Base-by-base conservation (phyloP, 2,329 filamentous ascomycete species). In the Hypocrella siamensis region DNA sequence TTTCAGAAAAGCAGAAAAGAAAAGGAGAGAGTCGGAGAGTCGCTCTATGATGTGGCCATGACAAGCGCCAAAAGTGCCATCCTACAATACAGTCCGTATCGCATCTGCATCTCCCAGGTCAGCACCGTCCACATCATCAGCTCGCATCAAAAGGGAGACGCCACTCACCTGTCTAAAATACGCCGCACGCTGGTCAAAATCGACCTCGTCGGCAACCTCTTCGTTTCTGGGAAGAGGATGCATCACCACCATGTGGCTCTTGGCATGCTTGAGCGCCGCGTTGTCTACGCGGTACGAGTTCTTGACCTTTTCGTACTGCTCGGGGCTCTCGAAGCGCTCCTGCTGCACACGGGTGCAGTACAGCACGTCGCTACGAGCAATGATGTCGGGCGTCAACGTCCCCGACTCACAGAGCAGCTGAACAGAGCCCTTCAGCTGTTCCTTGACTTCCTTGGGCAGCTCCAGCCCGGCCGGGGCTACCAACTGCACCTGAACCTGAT, bases 281-380 rank as follows among this genome's bases (percentile, higher is more conserved):
- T 94, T 93, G 63, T 93, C 82, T 38, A 98, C 77, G 35, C 93
- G 67, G 54, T 94, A 88, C 38, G 75, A 73, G 54, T 88, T 74
- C 74, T 92, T 93, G 46, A 96, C 75, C 35, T 67, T 63, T 61
- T 96, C 84, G 54, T 92, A 98, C 47, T 82, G 76, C 27, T 69
- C 71, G 31, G 76, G 56, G 45, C 76, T 79, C n/a, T 77, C 66
- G 65, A 98, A 98, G 17, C 90, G 75, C 66, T 98, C 90, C 60
- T 90, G 90, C 60, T 98, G 90, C 43, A 98, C 81, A 12, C 90
- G 77, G 2, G 90, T 98, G 63, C 85, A 94, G 67, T 98, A 98
- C 28, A 98, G 67, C 4, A 98, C 88, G 46, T 98, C 90, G 36
- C 79, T 88, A 42, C 71, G 70, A 14, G 79, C 79, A 35, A 98